Percentiles rank a stretch among this genome's conserved stretches.
Conservation (phyloP, 2,329 filamentous ascomycete species). For the Purpureocillium takamizusanense region DNA sequence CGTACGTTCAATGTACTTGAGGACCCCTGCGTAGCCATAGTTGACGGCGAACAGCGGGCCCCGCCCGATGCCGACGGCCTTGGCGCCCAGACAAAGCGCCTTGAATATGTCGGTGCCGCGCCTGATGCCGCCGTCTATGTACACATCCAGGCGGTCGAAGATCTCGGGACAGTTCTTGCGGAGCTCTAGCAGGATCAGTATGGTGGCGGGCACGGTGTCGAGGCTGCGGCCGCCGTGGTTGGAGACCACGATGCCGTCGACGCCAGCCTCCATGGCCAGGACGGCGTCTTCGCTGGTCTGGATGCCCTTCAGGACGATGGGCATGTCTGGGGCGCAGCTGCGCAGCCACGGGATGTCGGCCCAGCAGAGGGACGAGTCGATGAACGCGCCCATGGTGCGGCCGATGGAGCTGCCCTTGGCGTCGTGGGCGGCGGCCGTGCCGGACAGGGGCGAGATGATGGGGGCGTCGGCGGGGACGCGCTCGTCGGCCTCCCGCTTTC, state of each 20-base stretch:
- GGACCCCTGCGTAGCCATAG: conserved; percentile 51
- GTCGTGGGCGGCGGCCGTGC: conserved; percentile 40
- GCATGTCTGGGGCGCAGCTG: conserved; percentile 30
- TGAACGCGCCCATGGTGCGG: conserved; percentile 44
- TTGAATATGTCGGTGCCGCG: conserved; percentile 60
- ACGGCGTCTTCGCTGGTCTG: conserved; percentile 56
- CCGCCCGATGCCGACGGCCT: conserved; percentile 53
- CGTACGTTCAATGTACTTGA: conserved; percentile 43
- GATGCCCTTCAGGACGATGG: conserved; percentile 62
- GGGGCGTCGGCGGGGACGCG: conserved; percentile 36
- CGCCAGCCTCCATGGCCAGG: conserved; percentile 47
- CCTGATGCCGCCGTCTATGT: conserved; percentile 56
- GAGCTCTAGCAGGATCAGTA: conserved; percentile 54
- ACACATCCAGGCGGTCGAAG: conserved; percentile 51
- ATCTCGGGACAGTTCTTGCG: conserved; percentile 51
- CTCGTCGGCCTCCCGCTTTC: conserved; percentile 43
- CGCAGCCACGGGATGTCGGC: conserved; percentile 58
- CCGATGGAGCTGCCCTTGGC: conserved; percentile 37
- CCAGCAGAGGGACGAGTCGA: conserved; percentile 53
- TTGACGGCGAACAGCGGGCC: conserved; percentile 51
- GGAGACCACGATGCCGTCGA: conserved; percentile 58
- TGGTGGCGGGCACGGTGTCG: conserved; percentile 41
- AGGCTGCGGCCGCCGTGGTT: conserved; percentile 60
- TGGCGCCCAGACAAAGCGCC: conserved; percentile 55
- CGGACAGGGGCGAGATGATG: conserved; percentile 33